Evolutionary conservation across 2,329 filamentous ascomycete species (phyloP), one percentile per base, ranked within the genome.

Genomic region (Mollisia scopiformis): DNA sequence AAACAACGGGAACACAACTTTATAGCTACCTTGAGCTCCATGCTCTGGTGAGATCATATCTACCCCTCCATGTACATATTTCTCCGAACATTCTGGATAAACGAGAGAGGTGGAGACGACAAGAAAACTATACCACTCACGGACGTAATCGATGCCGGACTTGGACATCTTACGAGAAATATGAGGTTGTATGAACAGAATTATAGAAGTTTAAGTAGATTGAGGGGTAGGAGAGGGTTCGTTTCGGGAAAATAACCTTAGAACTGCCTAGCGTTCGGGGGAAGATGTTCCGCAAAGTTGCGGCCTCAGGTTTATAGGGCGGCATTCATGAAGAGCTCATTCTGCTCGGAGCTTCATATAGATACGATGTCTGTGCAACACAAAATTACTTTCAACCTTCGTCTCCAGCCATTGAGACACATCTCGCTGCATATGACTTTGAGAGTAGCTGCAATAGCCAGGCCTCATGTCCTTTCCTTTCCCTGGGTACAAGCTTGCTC

Each of bases 1-100:
- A 25, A 47, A 13, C 6, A 6, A 16, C 23, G 43, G 23, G 43
- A 28, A 47, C 25, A 14, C 8, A 27, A 19, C 43, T 27, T 47
- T 47, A 47, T 27, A 47, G 43, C 43, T 47, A 27, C 43, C 27
- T 56, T 27, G 30, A 56, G 39, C 27, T 56, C 25, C 52, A 8
- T 19, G 13, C n/a, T 25, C 23, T 14, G 3, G 28, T 55, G 53
- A 55, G 30, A 23, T 55, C 41, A 56, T 56, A 33, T 33, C 28
- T 35, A 33, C 41, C 28, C 19, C 31, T 28, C 39, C 52, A 55
- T 55, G 35, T 30, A 46, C 13, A 27, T 54, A 19, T 25, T 41
- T 49, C 39, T 33, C 35, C 35, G 35, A 43, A 35, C 51, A 47
- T 49, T n/a, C 41, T 37, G 54, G 54, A 46, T 56, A 56, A 56